Evolutionary conservation across 108 stramenopile species (phyloP).

Genomic region (Licmophora abbreviata): DNA sequence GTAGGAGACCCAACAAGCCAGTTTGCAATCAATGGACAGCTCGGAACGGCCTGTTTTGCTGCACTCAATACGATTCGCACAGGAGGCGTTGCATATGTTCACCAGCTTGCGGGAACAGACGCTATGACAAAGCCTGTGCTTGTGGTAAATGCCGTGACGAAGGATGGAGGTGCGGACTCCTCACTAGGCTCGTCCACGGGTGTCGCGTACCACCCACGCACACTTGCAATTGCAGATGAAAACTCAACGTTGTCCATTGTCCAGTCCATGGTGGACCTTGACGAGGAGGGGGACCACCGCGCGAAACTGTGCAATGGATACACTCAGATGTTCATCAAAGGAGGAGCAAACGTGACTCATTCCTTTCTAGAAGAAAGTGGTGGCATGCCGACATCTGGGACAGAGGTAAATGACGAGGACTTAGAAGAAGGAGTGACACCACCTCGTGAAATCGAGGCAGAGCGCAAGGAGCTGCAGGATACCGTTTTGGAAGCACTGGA

Average conservation of each 20-base stretch:
- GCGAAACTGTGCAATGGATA: conserved; percentile 82
- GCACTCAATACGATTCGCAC: conserved; percentile 79
- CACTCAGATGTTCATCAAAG: conserved; percentile 75
- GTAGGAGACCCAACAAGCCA: conserved; percentile 74
- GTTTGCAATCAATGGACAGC: conserved; percentile 85
- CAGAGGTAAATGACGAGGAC: conserved; percentile 44
- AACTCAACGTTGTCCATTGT: conserved; percentile 48
- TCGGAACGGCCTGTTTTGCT: conserved; percentile 85
- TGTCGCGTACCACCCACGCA: conserved; percentile 74
- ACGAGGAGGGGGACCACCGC: conserved; percentile 21
- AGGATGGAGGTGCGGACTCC: conserved; percentile 24
- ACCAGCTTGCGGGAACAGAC: conserved; percentile 13
- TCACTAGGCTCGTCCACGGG: conserved; percentile 22
- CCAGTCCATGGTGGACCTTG: conserved; percentile 72
- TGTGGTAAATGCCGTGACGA: conserved; percentile 71
- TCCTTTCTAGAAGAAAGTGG: conserved; percentile 79
- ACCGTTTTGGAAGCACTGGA: conserved; percentile 77
- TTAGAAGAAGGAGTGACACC: conserved; percentile 13
- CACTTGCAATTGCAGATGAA: conserved; percentile 57
- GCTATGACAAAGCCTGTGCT: conserved; percentile 50
- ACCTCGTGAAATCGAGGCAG: conserved; percentile 56
- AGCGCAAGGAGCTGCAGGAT: conserved; percentile 61
- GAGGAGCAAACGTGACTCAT: conserved; percentile 72
- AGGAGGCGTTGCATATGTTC: conserved; percentile 64
- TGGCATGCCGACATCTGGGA: conserved; percentile 56